A percentile compares a stretch with the other conserved stretches of the same genome.
Evolutionary conservation across 768 basidiomycete species (phyloP).

Genomic region (Lyophyllum decastes): DNA sequence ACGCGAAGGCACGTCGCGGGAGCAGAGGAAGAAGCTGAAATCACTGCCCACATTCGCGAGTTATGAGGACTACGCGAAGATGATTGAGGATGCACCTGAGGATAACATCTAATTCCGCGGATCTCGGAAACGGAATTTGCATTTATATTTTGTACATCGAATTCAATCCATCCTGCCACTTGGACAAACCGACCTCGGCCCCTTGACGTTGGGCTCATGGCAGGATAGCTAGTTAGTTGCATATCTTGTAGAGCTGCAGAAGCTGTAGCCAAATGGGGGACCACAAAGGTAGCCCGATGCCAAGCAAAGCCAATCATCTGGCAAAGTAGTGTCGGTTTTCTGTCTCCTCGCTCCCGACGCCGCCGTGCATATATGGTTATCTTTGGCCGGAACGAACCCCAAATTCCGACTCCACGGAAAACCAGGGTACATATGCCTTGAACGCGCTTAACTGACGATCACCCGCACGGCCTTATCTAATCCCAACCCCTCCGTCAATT

Average conservation of each 20-base stretch:
- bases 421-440: conserved; percentile 1
- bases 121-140: background rate
- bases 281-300: background rate
- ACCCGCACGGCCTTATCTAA: conserved; percentile 8
- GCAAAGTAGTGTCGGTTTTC: conserved; percentile 2
- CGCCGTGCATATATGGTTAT: too few relatives aligned
- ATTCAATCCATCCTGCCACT: background rate
- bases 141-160: background rate
- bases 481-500: conserved; percentile 8
- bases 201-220: background rate
- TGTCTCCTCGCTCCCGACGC: background rate
- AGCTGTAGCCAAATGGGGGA: too few relatives aligned
- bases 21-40: conserved; percentile 67
- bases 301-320: conserved; percentile 13
- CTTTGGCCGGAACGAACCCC: background rate
- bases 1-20: conserved; percentile 35
- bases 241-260: too few relatives aligned
- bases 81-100: conserved; percentile 81
- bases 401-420: background rate
- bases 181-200: background rate
- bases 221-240: too few relatives aligned
- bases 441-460: conserved; percentile 6
- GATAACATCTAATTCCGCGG: conserved; percentile 46
- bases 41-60: conserved; percentile 81
- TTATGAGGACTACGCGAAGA: conserved; percentile 82